phyloP scores from a whole-genome alignment of 345 rosid genomes.

The Physaria fendleri region DNA sequence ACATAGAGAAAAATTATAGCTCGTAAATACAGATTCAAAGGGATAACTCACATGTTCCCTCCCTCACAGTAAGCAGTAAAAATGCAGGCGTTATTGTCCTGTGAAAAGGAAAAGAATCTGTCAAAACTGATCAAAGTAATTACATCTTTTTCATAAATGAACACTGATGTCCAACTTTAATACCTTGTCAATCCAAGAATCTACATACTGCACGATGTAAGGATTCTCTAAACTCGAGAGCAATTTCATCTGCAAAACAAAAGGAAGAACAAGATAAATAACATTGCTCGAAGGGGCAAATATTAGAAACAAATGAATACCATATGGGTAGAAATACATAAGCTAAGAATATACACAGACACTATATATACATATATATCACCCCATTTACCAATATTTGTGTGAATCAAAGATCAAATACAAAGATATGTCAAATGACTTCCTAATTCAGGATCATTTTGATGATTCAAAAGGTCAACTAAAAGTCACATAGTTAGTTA shows the following conservation, averaged over 20 bases:
- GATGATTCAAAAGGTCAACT: not conserved
- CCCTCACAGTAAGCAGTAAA: slow-evolving; percentile 79
- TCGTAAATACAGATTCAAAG: not conserved
- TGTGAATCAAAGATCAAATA: not conserved
- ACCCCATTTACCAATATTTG: not conserved
- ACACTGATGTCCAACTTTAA: not conserved
- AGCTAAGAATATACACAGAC: not conserved
- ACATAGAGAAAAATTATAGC: not conserved
- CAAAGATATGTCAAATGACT: not conserved
- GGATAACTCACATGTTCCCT: slow-evolving; percentile 79
- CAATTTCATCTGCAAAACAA: slow-evolving; percentile 64
- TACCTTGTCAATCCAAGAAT: slow-evolving; percentile 97
- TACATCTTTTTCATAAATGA: not conserved
- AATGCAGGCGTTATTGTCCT: slow-evolving; percentile 74
- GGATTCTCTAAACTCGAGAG: slow-evolving; percentile 70
- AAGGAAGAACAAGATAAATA: not conserved
- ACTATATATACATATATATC: not conserved
- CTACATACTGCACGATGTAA: slow-evolving; percentile 67
- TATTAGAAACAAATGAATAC: not conserved
- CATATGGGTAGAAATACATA: not conserved
- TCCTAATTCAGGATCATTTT: not conserved
- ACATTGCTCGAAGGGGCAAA: not conserved
- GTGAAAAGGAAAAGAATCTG: slow-evolving; percentile 10
- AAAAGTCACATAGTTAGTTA: slow-evolving; percentile 31
- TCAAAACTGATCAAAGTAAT: slow-evolving; percentile 2